Evolutionary conservation across 257 asterid species (phyloP), one percentile per base, ranked within the genome.

Genomic region (Jacaranda mimosifolia): DNA sequence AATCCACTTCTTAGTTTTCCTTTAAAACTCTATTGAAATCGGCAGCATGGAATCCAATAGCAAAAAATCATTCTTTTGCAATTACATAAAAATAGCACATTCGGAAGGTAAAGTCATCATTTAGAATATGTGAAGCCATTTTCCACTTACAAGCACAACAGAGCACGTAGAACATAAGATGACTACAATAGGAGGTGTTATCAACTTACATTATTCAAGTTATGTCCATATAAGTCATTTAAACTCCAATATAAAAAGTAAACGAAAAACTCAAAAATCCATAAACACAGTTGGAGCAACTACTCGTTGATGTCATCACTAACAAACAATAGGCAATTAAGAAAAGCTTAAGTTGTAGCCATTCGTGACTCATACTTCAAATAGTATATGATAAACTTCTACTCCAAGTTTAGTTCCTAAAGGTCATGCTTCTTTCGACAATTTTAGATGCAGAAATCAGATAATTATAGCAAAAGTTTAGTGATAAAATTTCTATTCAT

Each of bases 361-460:
- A 18, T 63, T 57, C 71, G n/a, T n/a, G n/a, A 43, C 46, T 6
- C 63, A 39, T 73, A 38, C 14, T 73, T 9, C 68, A 12, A 40
- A 49, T 21, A 10, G 46, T 36, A 55, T 7, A 56, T 52, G 56
- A 64, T 65, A 70, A 46, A 71, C n/a, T 17, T 21, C 32, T n/a
- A 66, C 12, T 52, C 38, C 36, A 9, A 38, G 15, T 17, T 75
- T 49, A 35, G 62, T 78, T 67, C 77, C 63, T 63, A 64, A 70
- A 15, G 35, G 17, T 13, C 59, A 52, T 35, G 63, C 53, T 56
- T 52, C 70, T 26, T 51, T 46, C 18, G 45, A 74, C n/a, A 12
- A 26, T 59, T 64, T 64, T 36, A 68, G 12, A 14, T 39, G 57
- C 40, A 45, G 46, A n/a, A 56, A 42, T 19, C 42, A 64, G 53